Base-by-base conservation (phyloP, 2,329 filamentous ascomycete species). In the Nannizzia gypsea region DNA sequence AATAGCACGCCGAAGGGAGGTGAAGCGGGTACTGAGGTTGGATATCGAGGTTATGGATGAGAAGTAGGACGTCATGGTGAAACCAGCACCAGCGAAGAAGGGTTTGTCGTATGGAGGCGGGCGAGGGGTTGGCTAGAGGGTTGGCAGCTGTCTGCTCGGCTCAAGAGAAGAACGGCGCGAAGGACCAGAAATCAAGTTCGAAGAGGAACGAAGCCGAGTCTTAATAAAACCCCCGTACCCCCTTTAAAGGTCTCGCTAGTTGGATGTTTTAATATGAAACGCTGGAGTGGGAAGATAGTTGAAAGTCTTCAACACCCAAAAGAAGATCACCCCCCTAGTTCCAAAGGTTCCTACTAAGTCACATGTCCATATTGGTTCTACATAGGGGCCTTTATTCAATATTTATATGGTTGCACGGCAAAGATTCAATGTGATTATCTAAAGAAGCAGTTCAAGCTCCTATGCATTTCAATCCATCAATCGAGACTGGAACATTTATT, bases 31-130 rank as follows among this genome's bases (percentile, higher is more conserved):
- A 74, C 83, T 65, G 72, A 83, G 65, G 73, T 78, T 67, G 73
- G 83, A 74, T 77, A 81, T 72, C 17, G 71, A 69, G 6, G 69
- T 72, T 52, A 84, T 44, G 70, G 86, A 89, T 68, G 85, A 88
- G 76, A 95, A 88, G 81, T 91, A 95, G 67, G 86, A 88, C 68
- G 87, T 81, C 86, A 90, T 90, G 67, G 67, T 76, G 26, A 52
- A 28, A 9, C 26, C 6, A n/a, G 50, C 6, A n/a, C 4, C 69
- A 22, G 55, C 13, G 40, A 34, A n/a, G 55, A 34, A 22, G 38
- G 2, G 13, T 6, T 40, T 17, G 34, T 26, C 26, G 50, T 54
- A 15, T 11, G 26, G 5, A n/a, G 15, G 50, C 26, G 26, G 26
- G 26, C 50, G 44, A 26, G 20, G 44, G 42, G 44, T 8, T 50